Percentiles rank a stretch among this genome's conserved stretches.
Evolutionary conservation across 2,329 filamentous ascomycete species (phyloP).

Genomic region (Aspergillus ruber): DNA sequence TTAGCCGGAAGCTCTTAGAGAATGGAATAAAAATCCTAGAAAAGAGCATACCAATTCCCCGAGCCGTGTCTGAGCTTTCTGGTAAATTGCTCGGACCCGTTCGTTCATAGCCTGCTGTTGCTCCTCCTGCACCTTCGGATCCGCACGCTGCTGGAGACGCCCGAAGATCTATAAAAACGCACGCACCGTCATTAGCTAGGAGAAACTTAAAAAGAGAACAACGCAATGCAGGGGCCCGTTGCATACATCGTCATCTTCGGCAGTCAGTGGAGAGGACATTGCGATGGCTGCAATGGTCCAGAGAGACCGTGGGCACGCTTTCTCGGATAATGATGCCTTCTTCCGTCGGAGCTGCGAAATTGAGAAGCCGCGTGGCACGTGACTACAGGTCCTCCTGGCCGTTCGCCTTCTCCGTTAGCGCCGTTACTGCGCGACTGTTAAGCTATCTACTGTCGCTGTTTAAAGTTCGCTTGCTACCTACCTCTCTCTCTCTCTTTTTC

Average conservation of each 20-base stretch:
- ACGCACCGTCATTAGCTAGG: constrained; percentile 5
- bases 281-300: constrained; percentile 30
- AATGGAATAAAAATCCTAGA: constrained; percentile 2
- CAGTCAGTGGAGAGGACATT: constrained; percentile 39
- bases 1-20: constrained; percentile 7
- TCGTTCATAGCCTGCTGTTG: constrained; percentile 56
- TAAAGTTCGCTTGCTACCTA: neutral
- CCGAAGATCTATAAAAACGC: constrained; percentile 25
- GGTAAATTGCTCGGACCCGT: constrained; percentile 51
- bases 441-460: neutral
- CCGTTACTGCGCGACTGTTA: neutral
- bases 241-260: constrained; percentile 38
- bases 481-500: neutral
- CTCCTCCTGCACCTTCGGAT: constrained; percentile 54
- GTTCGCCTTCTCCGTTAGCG: constrained; percentile 2
- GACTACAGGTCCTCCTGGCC: constrained; percentile 8
- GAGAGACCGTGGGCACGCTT: constrained; percentile 8
- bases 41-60: constrained; percentile 54
- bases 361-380: constrained; percentile 17
- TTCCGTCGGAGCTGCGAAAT: constrained; percentile 13
- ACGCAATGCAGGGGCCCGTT: neutral
- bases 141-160: constrained; percentile 44
- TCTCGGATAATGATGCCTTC: constrained; percentile 8
- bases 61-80: constrained; percentile 58
- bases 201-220: neutral